phyloP scores from a whole-genome alignment of 148 eudicot genomes.

The Vaccinium myrtillus region DNA sequence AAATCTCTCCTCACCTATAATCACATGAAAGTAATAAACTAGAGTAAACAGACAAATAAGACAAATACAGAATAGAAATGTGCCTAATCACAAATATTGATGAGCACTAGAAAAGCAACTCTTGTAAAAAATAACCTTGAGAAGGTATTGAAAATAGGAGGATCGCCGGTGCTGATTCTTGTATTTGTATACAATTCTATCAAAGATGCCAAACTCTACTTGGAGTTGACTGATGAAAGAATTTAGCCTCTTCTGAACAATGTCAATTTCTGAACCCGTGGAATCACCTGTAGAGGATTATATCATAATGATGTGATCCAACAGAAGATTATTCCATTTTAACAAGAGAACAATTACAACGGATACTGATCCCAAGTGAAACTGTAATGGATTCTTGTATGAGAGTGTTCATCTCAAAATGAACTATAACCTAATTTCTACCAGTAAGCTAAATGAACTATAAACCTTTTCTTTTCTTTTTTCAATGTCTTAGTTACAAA shows the following conservation, averaged over 20 bases:
- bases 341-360: not conserved
- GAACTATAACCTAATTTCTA: not conserved
- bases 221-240: slow-evolving; percentile 63
- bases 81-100: not conserved
- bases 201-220: slow-evolving; percentile 68
- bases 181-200: slow-evolving; percentile 79
- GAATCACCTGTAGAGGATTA: slow-evolving; percentile 10
- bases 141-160: slow-evolving; percentile 74
- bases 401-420: too few species aligned
- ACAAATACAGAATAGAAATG: not conserved
- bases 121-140: slow-evolving; percentile 47
- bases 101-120: not conserved
- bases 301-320: not conserved
- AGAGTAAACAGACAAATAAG: not conserved
- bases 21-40: not conserved
- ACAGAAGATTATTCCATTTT: not conserved
- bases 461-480: not conserved
- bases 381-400: not conserved
- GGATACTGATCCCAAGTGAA: not conserved
- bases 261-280: slow-evolving; percentile 50
- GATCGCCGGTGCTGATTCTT: slow-evolving; percentile 91
- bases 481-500: not conserved
- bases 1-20: slow-evolving; percentile 79
- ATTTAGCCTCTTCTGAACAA: slow-evolving; percentile 57
- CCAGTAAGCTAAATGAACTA: not conserved